Evolutionary conservation across 2,329 filamentous ascomycete species (phyloP), one percentile per base, ranked within the genome.

Genomic region (Colletotrichum graminicola): DNA sequence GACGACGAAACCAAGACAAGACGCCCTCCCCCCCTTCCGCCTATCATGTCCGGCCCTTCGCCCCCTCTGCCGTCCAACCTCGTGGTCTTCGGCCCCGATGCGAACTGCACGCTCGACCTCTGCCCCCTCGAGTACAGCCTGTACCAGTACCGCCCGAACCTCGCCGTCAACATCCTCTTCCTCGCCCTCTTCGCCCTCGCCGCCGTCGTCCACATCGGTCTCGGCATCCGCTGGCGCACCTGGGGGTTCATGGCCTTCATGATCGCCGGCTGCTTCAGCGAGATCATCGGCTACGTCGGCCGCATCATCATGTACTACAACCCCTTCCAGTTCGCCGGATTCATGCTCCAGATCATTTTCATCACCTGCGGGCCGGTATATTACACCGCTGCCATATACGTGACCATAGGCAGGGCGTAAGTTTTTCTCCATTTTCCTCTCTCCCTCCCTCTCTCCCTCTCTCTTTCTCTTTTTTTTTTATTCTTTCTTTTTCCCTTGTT

Each of bases 331-430:
- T 86, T 90, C 76, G 76, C 77, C 16, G 88, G 85, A 10, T 93
- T 93, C 77, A 85, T 92, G 77, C 85, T 92, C n/a, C 89, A 93
- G 77, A 91, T 92, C 73, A 86, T 78, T 72, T 90, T 88, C 78
- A 83, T 92, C 62, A 91, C 88, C 5, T 78, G 80, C 72, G 82
- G 80, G 12, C 82, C 82, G 63, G 81, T 84, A 71, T 84, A 82
- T 74, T 84, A 88, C 86, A 74, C 88, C 36, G 91, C 90, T 0
- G 89, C 89, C 70, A 89, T 93, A 76, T 93, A 93, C 78, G 86
- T 92, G 65, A 91, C 88, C 39, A 84, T 92, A 39, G 80, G 79
- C 73, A 81, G 81, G 73, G 75, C 80, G 81, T 82, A 56, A 74
- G 78, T 74, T 21, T 2, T 36, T 7, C 14, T 34, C 51, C 34